Conservation (phyloP, 2,329 filamentous ascomycete genomes). For the Diatrype stigma region DNA sequence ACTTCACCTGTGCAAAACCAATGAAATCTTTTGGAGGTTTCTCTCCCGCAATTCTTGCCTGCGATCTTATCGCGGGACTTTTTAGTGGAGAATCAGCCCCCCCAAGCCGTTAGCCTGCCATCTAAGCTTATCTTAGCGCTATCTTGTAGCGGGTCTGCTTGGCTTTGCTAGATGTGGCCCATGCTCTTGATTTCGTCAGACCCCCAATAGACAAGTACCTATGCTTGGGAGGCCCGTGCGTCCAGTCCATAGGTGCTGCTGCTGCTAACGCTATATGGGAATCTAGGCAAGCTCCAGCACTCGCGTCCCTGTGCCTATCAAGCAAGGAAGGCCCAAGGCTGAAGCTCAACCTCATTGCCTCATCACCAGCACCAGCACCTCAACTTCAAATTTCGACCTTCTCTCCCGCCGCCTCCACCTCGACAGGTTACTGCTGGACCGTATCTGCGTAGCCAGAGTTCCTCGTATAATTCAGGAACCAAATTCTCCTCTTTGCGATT, state of each 20-base stretch:
- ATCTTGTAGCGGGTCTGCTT: too few species aligned
- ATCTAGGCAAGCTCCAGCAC: constrained; percentile 45
- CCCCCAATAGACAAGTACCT: background rate
- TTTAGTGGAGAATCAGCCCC: background rate
- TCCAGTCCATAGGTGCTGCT: too few species aligned
- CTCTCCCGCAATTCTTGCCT: background rate
- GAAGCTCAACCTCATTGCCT: constrained; percentile 12
- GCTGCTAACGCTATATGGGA: too few species aligned
- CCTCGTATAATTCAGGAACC: background rate
- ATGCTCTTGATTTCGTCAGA: constrained; percentile 13
- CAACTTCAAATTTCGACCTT: background rate
- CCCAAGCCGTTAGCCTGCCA: too few species aligned
- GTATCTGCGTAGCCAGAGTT: background rate
- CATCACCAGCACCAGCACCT: constrained; percentile 4
- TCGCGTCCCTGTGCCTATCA: constrained; percentile 39
- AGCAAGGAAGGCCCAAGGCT: constrained; percentile 3
- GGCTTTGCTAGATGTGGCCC: too few species aligned
- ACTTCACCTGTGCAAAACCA: background rate
- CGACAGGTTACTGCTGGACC: background rate
- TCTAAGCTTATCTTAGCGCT: too few species aligned
- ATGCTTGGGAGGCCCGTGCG: background rate
- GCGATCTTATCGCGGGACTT: background rate
- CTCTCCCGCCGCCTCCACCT: background rate
- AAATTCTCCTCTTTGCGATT: background rate
- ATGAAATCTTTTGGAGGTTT: background rate